Evolutionary conservation across 345 rosid species (phyloP).

Genomic region (Litchi chinensis): DNA sequence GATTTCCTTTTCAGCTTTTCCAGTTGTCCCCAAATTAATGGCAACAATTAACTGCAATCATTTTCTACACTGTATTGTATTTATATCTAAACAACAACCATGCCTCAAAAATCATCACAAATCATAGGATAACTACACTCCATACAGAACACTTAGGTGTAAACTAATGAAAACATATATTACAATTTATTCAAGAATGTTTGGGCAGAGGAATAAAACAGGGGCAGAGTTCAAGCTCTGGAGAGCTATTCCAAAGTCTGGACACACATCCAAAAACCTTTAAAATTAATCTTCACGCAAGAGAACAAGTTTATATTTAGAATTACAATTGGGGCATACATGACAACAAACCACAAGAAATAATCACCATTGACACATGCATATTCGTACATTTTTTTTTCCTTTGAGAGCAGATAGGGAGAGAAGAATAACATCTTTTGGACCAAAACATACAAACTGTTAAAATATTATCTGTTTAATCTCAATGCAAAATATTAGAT

Average conservation of each 20-base stretch:
- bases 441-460: not conserved
- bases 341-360: not conserved
- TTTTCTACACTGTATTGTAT: not conserved
- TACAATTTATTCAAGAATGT: not conserved
- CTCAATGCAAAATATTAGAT: not conserved
- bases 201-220: not conserved
- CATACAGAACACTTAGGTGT: not conserved
- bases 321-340: not conserved
- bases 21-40: not conserved
- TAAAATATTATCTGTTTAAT: too few species aligned
- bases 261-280: not conserved
- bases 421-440: not conserved
- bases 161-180: not conserved
- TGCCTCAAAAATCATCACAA: not conserved
- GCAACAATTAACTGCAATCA: not conserved
- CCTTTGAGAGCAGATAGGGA: not conserved
- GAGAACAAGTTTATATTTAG: not conserved
- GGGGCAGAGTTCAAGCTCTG: not conserved
- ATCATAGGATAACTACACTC: not conserved
- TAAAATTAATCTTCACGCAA: not conserved
- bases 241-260: not conserved
- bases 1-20: not conserved
- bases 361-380: not conserved
- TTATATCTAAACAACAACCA: conserved; percentile 6
- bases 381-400: not conserved